A percentile compares a stretch with the other conserved stretches of the same genome.
phyloP scores from a whole-genome alignment of 352 stramenopile genomes.

The Pythium pectinolyticum region DNA sequence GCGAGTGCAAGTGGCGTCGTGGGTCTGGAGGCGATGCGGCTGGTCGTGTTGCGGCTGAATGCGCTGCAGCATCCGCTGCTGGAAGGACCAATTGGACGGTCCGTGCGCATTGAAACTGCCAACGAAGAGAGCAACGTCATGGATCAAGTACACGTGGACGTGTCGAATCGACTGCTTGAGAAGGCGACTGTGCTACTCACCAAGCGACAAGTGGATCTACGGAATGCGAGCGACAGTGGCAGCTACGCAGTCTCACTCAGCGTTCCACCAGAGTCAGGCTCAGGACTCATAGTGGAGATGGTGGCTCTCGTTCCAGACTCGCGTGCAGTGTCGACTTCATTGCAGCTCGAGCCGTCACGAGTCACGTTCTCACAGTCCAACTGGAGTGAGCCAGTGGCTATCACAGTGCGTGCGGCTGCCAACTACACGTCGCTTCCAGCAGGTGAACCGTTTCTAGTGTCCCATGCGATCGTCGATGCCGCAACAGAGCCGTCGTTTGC shows the following conservation, averaged over 20 bases:
- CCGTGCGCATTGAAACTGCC: slow-evolving; percentile 51
- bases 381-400: slow-evolving; percentile 34
- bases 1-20: slow-evolving; percentile 14
- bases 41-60: slow-evolving; percentile 33
- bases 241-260: slow-evolving; percentile 48
- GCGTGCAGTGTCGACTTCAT: not conserved
- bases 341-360: slow-evolving; percentile 35
- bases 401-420: slow-evolving; percentile 33
- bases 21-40: slow-evolving; percentile 27
- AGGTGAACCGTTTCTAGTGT: slow-evolving; percentile 28
- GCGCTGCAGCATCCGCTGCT: slow-evolving; percentile 45
- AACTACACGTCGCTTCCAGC: slow-evolving; percentile 29
- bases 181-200: slow-evolving; percentile 46
- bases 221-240: slow-evolving; percentile 9
- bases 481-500: slow-evolving; percentile 40
- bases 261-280: slow-evolving; percentile 32
- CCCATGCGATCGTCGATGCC: slow-evolving; percentile 38
- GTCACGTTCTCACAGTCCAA: slow-evolving; percentile 45
- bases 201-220: slow-evolving; percentile 19
- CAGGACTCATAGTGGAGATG: slow-evolving; percentile 27
- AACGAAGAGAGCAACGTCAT: slow-evolving; percentile 42
- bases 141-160: slow-evolving; percentile 52
- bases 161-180: slow-evolving; percentile 33
- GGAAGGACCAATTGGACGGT: slow-evolving; percentile 51
- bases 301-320: not conserved